Percentiles rank a stretch among this genome's conserved stretches.
These are phyloP conservation scores for Akanthomyces uredinophilus DNA, from an alignment of 2,329 filamentous ascomycete genomes.

Conservation along the genomic window DNA sequence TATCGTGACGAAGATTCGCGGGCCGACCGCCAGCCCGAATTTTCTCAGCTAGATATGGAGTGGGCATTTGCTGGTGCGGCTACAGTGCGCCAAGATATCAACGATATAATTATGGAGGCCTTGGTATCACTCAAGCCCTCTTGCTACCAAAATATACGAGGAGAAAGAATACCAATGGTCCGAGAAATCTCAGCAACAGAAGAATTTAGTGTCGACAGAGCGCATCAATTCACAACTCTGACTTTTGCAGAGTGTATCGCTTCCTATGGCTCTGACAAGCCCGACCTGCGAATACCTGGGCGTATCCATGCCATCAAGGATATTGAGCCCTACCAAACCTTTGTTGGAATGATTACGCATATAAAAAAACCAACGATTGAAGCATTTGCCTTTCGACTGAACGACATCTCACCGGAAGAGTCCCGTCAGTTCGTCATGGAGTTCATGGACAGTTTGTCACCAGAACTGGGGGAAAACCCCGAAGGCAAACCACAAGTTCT, in stretches of 20 bases:
- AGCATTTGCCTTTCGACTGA: slow-evolving; percentile 61
- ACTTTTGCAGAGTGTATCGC: slow-evolving; percentile 57
- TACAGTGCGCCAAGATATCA: slow-evolving; percentile 30
- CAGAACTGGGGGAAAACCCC: slow-evolving; percentile 59
- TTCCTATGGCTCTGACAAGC: slow-evolving; percentile 83
- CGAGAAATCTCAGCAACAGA: slow-evolving; percentile 20
- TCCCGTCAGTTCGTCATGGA: slow-evolving; percentile 57
- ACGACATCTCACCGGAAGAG: slow-evolving; percentile 44
- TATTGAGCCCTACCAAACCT: slow-evolving; percentile 50
- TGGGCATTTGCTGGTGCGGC: slow-evolving; percentile 72
- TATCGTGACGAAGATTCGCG: slow-evolving; percentile 93
- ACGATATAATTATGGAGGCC: slow-evolving; percentile 30
- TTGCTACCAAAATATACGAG: slow-evolving; percentile 60
- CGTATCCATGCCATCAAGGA: slow-evolving; percentile 60
- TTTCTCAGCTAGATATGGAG: slow-evolving; percentile 85
- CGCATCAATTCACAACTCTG: slow-evolving; percentile 29
- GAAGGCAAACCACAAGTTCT: slow-evolving; percentile 78
- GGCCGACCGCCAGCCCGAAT: slow-evolving; percentile 91
- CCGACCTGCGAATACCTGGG: slow-evolving; percentile 72
- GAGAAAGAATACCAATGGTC: slow-evolving; percentile 29
- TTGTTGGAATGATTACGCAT: slow-evolving; percentile 70
- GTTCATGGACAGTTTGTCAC: slow-evolving; percentile 64
- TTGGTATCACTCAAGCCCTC: slow-evolving; percentile 25
- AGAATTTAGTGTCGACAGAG: slow-evolving; percentile 16
- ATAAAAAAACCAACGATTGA: slow-evolving; percentile 68